Evolutionary conservation across 306 rosid genomes (phyloP), one percentile per base, ranked within the genome.

Genomic region (Cucumis cinereus): DNA sequence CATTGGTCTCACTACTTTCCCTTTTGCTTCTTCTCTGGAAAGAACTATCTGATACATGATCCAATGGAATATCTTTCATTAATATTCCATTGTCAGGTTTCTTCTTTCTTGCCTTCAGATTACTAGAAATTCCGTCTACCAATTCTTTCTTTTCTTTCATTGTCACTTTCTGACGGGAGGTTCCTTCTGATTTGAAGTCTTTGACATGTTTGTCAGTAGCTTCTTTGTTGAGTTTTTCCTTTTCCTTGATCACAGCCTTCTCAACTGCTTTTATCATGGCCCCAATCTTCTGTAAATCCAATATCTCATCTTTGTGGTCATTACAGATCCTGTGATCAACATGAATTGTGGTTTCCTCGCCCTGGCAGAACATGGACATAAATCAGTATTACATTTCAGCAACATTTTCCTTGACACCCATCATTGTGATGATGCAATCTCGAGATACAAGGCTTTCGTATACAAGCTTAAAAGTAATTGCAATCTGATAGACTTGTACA

Each of bases 41-140:
- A 15, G 91, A 81, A 80, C 28, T 76, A 76, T 90, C 90, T 13
- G 97, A 89, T 78, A 82, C 90, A 73, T 85, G 98, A 88, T 95
- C 99, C 12, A 92, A 93, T 24, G 86, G 92, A 75, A 95, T 95
- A 76, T 95, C 99, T 83, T 95, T 95, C 96, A 90, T 89, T 87
- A 78, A 69, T 56, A 81, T 86, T 49, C 88, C 89, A 72, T 79
- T 82, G 36, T 77, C 93, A 43, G 88, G 77, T 84, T 81, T 89
- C 9, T 83, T 80, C 85, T 69, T 83, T 82, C 80, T 79, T 23
- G 30, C 54, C 80, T 78, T 82, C 76, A 50, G 64, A 74, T 79
- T 78, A 40, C 16, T 43, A 12, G 62, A 26, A 49, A 71, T 79
- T 54, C 73, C 82, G 10, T 81, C 87, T 56, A 33, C 52, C 54